Evolutionary conservation across 2,329 filamentous ascomycete genomes (phyloP).

Genomic region (Apiospora sp.): DNA sequence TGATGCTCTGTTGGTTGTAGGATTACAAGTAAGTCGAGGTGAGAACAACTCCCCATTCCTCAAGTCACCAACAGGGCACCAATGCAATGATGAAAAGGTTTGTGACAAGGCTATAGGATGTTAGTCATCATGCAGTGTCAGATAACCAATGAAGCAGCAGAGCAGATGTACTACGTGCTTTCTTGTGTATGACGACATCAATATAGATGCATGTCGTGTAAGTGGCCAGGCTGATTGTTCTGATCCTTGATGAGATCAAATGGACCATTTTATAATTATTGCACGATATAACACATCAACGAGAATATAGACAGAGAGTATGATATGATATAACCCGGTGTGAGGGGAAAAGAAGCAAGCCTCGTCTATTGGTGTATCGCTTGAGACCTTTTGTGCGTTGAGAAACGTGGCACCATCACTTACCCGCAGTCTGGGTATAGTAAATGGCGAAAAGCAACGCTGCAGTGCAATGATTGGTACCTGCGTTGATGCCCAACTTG

Average conservation of each 20-base stretch:
- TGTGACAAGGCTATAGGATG: neutral
- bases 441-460: neutral
- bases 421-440: neutral
- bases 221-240: neutral
- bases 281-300: too few relatives aligned
- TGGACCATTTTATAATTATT: neutral
- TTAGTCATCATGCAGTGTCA: neutral
- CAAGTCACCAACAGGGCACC: neutral
- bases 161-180: neutral
- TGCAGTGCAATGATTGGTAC: conserved; percentile 6
- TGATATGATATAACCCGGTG: neutral
- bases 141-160: neutral
- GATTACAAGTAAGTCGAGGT: neutral
- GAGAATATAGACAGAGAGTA: neutral
- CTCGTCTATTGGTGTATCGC: neutral
- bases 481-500: conserved; percentile 4
- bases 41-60: neutral
- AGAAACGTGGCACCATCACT: conserved; percentile 20
- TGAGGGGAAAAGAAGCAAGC: neutral
- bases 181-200: neutral
- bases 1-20: neutral
- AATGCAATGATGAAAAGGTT: neutral
- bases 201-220: neutral
- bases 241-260: neutral
- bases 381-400: neutral